Conservation (phyloP, 2,329 filamentous ascomycete species). For the Triangularia verruculosa region DNA sequence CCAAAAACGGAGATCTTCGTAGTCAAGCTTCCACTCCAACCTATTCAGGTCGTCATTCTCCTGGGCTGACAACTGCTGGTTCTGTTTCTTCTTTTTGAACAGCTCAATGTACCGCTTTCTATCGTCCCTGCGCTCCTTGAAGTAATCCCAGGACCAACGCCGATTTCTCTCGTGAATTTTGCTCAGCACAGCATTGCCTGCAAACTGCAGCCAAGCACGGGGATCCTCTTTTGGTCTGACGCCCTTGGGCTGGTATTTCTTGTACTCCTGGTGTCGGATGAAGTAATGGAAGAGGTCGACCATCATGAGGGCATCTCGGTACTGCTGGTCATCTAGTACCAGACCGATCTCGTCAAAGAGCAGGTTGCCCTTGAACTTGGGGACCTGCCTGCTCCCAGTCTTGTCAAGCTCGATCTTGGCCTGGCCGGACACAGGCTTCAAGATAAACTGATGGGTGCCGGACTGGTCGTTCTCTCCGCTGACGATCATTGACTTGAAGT, state of each 20-base stretch:
- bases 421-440: constrained; percentile 92
- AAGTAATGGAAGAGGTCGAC: constrained; percentile 99
- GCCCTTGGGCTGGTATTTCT: constrained; percentile 81
- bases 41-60: constrained; percentile 71
- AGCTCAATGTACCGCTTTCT: constrained; percentile 84
- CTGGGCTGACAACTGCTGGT: constrained; percentile 64
- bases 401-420: constrained; percentile 96
- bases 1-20: constrained; percentile 98
- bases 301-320: constrained; percentile 96
- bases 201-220: constrained; percentile 87
- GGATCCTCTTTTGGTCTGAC: constrained; percentile 83
- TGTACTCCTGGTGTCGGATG: constrained; percentile 95
- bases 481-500: constrained; percentile 78
- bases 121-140: constrained; percentile 88
- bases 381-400: constrained; percentile 71
- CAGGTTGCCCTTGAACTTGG: constrained; percentile 86
- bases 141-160: constrained; percentile 94
- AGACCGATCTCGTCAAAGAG: constrained; percentile 97
- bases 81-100: constrained; percentile 90
- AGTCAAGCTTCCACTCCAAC: constrained; percentile 83
- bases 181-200: constrained; percentile 79
- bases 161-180: constrained; percentile 95
- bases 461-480: constrained; percentile 53
- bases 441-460: constrained; percentile 79
- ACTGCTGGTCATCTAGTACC: constrained; percentile 96